Conservation (phyloP, 1,284 basidiomycete species). For the Ustilago crameri region DNA sequence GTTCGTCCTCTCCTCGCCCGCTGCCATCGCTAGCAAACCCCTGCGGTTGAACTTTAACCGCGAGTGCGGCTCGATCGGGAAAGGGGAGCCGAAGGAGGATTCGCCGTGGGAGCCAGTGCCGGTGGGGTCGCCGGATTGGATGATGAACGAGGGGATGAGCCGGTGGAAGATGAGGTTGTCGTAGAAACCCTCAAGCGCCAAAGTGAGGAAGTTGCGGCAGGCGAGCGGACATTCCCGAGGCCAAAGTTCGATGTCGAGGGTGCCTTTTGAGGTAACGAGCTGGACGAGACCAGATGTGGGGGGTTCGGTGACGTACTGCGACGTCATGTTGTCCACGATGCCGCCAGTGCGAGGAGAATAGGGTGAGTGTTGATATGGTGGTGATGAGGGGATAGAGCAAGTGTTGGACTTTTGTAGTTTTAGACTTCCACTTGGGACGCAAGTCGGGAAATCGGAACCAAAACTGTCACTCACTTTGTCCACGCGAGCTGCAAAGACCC, state of each 20-base stretch:
- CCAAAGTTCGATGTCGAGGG: conserved; percentile 83
- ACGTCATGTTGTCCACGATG: conserved; percentile 18
- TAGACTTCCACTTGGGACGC: conserved; percentile 19
- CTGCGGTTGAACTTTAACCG: conserved; percentile 82
- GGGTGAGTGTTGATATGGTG: not conserved
- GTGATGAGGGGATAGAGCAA: not conserved
- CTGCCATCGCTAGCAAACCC: conserved; percentile 92
- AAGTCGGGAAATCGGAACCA: conserved; percentile 21
- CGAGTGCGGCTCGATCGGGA: conserved; percentile 92
- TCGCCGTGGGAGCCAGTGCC: conserved; percentile 86
- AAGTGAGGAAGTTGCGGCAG: conserved; percentile 88
- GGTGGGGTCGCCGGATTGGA: conserved; percentile 94
- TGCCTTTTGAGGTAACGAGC: conserved; percentile 81
- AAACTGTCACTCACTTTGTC: too few relatives aligned
- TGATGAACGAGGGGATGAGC: conserved; percentile 85
- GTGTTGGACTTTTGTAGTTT: not conserved
- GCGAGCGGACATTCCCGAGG: conserved; percentile 93
- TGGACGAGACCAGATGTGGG: conserved; percentile 85
- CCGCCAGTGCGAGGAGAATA: too few relatives aligned
- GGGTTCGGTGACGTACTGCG: conserved; percentile 63
- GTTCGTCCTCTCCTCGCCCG: conserved; percentile 70
- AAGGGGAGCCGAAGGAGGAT: conserved; percentile 75
- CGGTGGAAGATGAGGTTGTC: conserved; percentile 94
- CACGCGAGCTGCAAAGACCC: too few relatives aligned
- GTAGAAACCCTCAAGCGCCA: conserved; percentile 95